A percentile compares a stretch with the other conserved stretches of the same genome.
Evolutionary conservation across 2,329 filamentous ascomycete genomes (phyloP).

Genomic region (Ophiostoma ips): DNA sequence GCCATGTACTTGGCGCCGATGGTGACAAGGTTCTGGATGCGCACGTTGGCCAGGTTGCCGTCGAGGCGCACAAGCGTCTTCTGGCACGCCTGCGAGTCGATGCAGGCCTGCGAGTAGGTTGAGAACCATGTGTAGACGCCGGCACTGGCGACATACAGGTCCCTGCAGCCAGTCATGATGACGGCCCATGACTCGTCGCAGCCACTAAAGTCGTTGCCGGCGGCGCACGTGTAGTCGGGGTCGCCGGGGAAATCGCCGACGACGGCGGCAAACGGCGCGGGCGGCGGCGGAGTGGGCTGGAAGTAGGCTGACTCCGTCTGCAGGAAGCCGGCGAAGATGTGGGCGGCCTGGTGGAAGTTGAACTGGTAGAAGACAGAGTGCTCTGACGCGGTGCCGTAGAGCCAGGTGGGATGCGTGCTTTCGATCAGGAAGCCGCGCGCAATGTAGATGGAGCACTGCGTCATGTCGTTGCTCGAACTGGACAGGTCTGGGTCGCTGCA

Average conservation of each 20-base stretch:
- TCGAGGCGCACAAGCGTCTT: slow-evolving; percentile 26
- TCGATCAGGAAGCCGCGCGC: slow-evolving; percentile 2
- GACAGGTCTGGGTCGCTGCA: no score
- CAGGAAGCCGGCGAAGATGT: slow-evolving; percentile 49
- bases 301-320: slow-evolving; percentile 62
- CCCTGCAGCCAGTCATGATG: slow-evolving; percentile 39
- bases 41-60: slow-evolving; percentile 18
- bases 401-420: slow-evolving; percentile 25
- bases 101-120: slow-evolving; percentile 42
- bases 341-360: slow-evolving; percentile 43
- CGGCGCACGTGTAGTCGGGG: no score
- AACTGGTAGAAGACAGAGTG: slow-evolving; percentile 58
- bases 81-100: slow-evolving; percentile 32
- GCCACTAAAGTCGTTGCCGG: no score
- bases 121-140: slow-evolving; percentile 57
- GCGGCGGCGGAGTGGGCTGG: slow-evolving; percentile 47
- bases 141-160: slow-evolving; percentile 44
- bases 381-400: slow-evolving; percentile 51
- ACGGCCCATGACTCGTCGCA: no score
- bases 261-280: no score
- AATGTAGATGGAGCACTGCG: slow-evolving; percentile 6
- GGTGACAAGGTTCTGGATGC: slow-evolving; percentile 32
- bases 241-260: no score
- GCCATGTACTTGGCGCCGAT: slow-evolving; percentile 29
- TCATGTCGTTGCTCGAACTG: no score